Evolutionary conservation across 257 asterid species (phyloP).

Genomic region (Thymus mandschuricus): DNA sequence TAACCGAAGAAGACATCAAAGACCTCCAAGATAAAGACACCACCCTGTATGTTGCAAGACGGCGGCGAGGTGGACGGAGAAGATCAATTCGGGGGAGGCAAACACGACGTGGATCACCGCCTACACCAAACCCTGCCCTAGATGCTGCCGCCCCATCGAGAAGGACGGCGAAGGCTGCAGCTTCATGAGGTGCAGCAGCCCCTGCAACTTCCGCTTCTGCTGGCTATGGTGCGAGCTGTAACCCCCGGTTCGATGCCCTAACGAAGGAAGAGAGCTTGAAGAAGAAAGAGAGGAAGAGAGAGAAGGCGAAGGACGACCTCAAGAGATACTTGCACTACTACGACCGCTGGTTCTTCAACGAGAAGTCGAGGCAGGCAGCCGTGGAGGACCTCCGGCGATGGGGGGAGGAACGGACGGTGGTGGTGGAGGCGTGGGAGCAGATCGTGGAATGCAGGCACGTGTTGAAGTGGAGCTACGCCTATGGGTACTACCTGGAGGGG

Average conservation of each 20-base stretch:
- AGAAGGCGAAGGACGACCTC: neutral
- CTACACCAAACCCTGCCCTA: conserved; percentile 47
- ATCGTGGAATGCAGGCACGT: conserved; percentile 55
- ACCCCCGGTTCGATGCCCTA: conserved; percentile 17
- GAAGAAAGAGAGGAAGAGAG: neutral
- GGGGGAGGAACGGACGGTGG: neutral
- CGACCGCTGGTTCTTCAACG: conserved; percentile 39
- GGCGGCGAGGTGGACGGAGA: conserved; percentile 41
- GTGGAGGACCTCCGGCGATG: conserved; percentile 13
- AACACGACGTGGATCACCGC: conserved; percentile 35
- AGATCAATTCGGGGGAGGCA: conserved; percentile 30
- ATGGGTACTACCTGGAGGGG: no score
- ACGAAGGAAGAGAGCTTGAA: no score
- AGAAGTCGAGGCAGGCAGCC: conserved; percentile 27
- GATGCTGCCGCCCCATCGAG: conserved; percentile 38
- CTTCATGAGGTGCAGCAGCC: conserved; percentile 37
- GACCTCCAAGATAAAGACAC: conserved; percentile 32
- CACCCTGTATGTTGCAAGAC: conserved; percentile 42
- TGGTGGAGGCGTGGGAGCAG: conserved; percentile 28
- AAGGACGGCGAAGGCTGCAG: conserved; percentile 44
- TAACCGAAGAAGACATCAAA: conserved; percentile 29
- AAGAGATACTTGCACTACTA: conserved; percentile 39
- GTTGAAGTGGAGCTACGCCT: conserved; percentile 51
- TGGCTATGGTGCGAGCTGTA: conserved; percentile 34
- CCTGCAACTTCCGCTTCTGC: conserved; percentile 39